A percentile compares a stretch with the other conserved stretches of the same genome.
These are phyloP conservation scores for Actinidia polygama DNA, from an alignment of 179 eudicot species.

Conservation along the genomic window DNA sequence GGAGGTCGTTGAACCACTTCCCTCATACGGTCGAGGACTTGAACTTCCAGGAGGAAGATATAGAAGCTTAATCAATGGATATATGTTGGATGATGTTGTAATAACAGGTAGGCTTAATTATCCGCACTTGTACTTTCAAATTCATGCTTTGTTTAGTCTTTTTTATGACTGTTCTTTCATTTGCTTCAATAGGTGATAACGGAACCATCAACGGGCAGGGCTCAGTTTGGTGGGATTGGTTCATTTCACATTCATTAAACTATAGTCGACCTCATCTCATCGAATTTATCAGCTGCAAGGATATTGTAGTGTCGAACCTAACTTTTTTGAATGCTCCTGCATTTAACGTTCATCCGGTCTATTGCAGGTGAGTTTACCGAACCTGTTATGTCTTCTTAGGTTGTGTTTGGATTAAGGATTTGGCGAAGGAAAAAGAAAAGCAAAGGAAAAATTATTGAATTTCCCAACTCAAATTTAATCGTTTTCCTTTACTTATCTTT, in stretches of 20 bases:
- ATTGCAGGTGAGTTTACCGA: slow-evolving; percentile 55
- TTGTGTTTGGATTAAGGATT: neutral
- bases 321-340: slow-evolving; percentile 72
- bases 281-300: slow-evolving; percentile 54
- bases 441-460: no score
- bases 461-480: no score
- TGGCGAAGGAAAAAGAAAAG: no score
- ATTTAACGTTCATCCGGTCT: slow-evolving; percentile 65
- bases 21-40: slow-evolving; percentile 78
- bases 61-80: slow-evolving; percentile 72
- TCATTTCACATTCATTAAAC: slow-evolving; percentile 50
- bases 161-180: neutral
- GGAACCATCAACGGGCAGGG: slow-evolving; percentile 91
- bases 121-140: neutral
- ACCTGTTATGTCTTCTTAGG: neutral
- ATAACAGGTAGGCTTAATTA: slow-evolving; percentile 54
- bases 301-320: slow-evolving; percentile 60
- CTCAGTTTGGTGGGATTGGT: slow-evolving; percentile 79
- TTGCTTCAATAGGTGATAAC: slow-evolving; percentile 59
- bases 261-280: slow-evolving; percentile 83
- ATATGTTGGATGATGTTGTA: slow-evolving; percentile 66
- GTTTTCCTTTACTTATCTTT: no score
- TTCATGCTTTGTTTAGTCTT: neutral
- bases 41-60: slow-evolving; percentile 67
- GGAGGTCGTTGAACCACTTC: slow-evolving; percentile 68